A percentile compares a stretch with the other conserved stretches of the same genome.
Conservation (phyloP, 2,329 filamentous ascomycete genomes). For the Neofusicoccum cordaticola region DNA sequence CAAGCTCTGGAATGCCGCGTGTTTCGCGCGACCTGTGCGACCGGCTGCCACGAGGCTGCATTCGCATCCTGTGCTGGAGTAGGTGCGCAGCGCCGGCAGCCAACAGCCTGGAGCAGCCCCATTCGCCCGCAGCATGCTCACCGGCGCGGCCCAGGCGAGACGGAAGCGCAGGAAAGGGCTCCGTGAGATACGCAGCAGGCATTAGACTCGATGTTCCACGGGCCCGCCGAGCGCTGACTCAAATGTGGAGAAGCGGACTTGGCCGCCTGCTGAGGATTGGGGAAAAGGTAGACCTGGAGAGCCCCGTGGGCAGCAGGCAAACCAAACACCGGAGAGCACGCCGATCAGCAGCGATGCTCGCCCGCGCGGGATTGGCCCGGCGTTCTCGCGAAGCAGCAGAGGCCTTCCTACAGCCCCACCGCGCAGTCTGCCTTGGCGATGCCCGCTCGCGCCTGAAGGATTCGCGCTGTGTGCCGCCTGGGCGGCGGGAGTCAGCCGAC, state of each 20-base stretch:
- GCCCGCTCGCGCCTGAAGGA: constrained; percentile 2
- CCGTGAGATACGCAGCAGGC: neutral
- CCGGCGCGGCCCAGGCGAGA: neutral
- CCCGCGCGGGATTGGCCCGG: neutral
- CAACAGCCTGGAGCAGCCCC: neutral
- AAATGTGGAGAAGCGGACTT: constrained; percentile 4
- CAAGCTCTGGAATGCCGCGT: constrained; percentile 8
- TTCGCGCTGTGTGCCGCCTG: constrained; percentile 7
- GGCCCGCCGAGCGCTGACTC: neutral
- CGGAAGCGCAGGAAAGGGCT: neutral
- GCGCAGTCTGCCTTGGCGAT: constrained; percentile 7
- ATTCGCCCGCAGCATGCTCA: neutral
- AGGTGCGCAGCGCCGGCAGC: neutral
- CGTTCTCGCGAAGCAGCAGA: neutral
- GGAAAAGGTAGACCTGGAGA: neutral
- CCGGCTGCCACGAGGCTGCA: constrained; percentile 10
- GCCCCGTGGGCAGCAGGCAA: constrained; percentile 7
- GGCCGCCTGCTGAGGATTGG: neutral
- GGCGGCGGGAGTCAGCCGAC: constrained; percentile 4
- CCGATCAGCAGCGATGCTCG: neutral
- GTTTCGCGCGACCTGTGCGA: constrained; percentile 1
- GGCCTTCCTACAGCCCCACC: neutral
- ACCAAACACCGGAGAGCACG: neutral
- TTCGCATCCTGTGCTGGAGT: neutral
- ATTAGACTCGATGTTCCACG: neutral